Conservation (phyloP, 176 grass and related monocot genomes). For the Juncus effusus region DNA sequence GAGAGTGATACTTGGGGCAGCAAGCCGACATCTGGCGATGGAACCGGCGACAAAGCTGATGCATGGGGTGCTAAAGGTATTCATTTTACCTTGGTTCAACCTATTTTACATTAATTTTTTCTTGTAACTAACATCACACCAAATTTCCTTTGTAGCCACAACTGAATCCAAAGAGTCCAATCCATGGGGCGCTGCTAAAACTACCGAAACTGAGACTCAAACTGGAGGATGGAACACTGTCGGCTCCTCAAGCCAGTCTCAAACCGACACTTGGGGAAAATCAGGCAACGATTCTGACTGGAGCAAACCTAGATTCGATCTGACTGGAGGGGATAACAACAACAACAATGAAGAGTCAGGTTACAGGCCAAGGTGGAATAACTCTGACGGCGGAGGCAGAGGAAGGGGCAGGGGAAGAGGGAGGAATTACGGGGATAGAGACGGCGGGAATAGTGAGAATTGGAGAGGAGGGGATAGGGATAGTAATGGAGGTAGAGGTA, state of each 20-base stretch:
- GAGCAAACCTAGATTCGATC: conserved; percentile 20
- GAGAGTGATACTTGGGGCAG: conserved; percentile 20
- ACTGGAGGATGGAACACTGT: conserved; percentile 20
- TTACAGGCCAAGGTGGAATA: conserved; percentile 16
- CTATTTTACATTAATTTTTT: neutral
- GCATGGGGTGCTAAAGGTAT: conserved; percentile 17
- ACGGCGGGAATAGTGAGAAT: conserved; percentile 7
- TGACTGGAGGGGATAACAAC: conserved; percentile 9
- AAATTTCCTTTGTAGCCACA: neutral
- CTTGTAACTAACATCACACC: neutral
- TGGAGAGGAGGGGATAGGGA: neutral
- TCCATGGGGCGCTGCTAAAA: conserved; percentile 13
- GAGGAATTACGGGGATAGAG: conserved; percentile 18
- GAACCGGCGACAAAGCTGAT: conserved; percentile 12
- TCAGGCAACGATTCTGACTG: conserved; percentile 28
- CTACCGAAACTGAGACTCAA: neutral
- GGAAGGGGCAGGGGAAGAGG: conserved; percentile 25
- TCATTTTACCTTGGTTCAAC: neutral
- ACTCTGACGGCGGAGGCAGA: conserved; percentile 7
- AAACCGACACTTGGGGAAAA: conserved; percentile 18
- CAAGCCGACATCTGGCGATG: conserved; percentile 10
- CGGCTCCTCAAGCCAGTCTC: conserved; percentile 8
- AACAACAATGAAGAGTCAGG: conserved; percentile 12
- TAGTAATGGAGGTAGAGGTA: conserved; percentile 13
- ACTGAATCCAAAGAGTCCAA: conserved; percentile 6